A percentile compares a stretch with the other conserved stretches of the same genome.
Evolutionary conservation across 2,329 filamentous ascomycete genomes (phyloP).

Genomic region (Xylariaceae sp.): DNA sequence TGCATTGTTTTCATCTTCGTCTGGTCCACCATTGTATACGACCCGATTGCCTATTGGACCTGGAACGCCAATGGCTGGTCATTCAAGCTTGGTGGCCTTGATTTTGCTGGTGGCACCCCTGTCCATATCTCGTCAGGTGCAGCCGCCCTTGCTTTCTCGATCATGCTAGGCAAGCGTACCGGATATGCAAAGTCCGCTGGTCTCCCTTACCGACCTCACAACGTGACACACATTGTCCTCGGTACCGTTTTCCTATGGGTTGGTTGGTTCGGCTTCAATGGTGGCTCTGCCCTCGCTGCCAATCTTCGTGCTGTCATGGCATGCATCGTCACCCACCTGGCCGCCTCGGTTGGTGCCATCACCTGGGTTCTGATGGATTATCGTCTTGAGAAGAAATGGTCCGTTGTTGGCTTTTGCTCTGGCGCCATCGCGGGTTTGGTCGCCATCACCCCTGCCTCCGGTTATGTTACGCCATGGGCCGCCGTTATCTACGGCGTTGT

Average conservation of each 20-base stretch:
- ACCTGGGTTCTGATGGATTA: constrained; percentile 89
- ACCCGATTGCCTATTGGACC: constrained; percentile 77
- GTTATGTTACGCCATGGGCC: constrained; percentile 74
- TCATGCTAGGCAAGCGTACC: constrained; percentile 73
- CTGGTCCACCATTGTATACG: constrained; percentile 75
- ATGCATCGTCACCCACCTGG: constrained; percentile 84
- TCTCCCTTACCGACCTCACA: constrained; percentile 73
- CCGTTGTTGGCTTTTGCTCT: constrained; percentile 90
- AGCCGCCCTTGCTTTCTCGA: constrained; percentile 73
- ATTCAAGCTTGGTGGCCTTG: constrained; percentile 69
- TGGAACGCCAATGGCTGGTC: constrained; percentile 79
- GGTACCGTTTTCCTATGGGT: constrained; percentile 85
- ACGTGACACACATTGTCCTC: constrained; percentile 74
- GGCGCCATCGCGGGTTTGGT: constrained; percentile 87
- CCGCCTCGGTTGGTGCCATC: constrained; percentile 80
- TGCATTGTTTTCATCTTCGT: constrained; percentile 71
- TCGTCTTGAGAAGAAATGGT: constrained; percentile 91
- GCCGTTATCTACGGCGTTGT: constrained; percentile 64
- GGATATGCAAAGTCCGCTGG: constrained; percentile 67
- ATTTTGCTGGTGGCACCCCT: constrained; percentile 77
- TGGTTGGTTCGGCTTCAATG: constrained; percentile 97
- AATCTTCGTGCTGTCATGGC: constrained; percentile 91
- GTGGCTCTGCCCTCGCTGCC: constrained; percentile 78
- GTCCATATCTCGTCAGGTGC: constrained; percentile 77
- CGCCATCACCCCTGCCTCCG: constrained; percentile 83